Conservation (phyloP, 495 filamentous ascomycete genomes). For the Schizothecium vesticola region DNA sequence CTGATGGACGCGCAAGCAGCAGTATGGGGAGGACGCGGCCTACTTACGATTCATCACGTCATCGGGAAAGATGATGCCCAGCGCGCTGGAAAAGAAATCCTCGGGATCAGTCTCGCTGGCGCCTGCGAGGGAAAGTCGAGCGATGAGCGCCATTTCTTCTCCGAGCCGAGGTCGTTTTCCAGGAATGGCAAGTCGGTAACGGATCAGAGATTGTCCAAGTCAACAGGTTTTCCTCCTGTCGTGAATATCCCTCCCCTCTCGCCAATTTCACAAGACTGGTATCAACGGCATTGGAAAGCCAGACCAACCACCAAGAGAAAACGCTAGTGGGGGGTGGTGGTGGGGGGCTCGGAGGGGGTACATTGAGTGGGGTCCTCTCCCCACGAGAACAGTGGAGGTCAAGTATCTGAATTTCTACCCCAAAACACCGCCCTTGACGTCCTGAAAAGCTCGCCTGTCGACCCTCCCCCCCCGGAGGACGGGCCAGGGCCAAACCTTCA, state of each 20-base stretch:
- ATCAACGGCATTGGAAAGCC: background rate
- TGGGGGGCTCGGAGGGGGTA: too few species aligned
- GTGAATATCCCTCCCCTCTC: background rate
- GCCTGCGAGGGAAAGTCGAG: constrained; percentile 37
- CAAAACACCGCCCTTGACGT: background rate
- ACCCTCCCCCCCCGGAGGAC: too few species aligned
- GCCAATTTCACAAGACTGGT: too few species aligned
- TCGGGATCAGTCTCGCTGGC: constrained; percentile 43
- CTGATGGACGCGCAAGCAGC: too few species aligned
- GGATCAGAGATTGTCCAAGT: background rate
- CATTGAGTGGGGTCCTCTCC: too few species aligned
- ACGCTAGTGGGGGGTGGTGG: too few species aligned
- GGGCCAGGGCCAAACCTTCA: background rate
- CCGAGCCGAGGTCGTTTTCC: background rate
- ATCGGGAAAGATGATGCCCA: constrained; percentile 71
- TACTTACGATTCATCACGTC: constrained; percentile 52
- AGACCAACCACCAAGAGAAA: background rate
- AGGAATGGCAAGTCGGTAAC: background rate
- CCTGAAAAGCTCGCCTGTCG: too few species aligned
- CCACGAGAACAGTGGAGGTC: too few species aligned
- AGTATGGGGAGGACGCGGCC: background rate
- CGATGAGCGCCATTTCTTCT: constrained; percentile 35
- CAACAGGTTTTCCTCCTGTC: background rate
- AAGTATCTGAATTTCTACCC: background rate
- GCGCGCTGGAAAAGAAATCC: constrained; percentile 59